Evolutionary conservation across 1,139 yeast genomes (phyloP).

Genomic region (Candida tropicalis): DNA sequence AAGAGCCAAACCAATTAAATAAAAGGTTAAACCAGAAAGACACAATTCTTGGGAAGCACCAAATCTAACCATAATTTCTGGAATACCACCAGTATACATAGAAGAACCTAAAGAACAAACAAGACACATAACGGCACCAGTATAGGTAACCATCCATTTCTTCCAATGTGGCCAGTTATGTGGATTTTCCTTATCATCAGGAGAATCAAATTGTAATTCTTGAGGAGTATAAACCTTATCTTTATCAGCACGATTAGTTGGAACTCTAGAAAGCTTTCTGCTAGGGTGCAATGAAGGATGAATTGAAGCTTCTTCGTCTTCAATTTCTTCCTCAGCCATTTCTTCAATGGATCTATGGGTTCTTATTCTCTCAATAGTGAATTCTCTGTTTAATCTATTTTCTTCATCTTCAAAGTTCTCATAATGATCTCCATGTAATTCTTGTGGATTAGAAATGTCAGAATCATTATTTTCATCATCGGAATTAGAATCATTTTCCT

Average conservation of each 20-base stretch:
- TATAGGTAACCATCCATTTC: constrained; percentile 66
- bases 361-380: constrained; percentile 23
- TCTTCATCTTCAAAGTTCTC: constrained; percentile 11
- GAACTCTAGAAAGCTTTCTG: not conserved
- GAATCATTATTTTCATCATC: constrained; percentile 6
- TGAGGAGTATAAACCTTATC: constrained; percentile 30
- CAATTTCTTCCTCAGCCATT: constrained; percentile 15
- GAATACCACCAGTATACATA: constrained; percentile 62
- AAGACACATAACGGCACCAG: constrained; percentile 63
- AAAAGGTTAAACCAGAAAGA: constrained; percentile 68
- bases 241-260: not conserved
- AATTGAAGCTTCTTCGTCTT: constrained; percentile 6
- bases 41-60: constrained; percentile 59
- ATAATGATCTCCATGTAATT: not conserved
- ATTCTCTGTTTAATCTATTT: constrained; percentile 22
- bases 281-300: not conserved
- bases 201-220: constrained; percentile 62
- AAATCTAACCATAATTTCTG: constrained; percentile 49
- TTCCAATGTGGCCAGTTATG: constrained; percentile 64
- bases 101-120: constrained; percentile 76
- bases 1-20: constrained; percentile 67
- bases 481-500: not conserved
- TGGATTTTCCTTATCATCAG: constrained; percentile 62
- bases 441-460: constrained; percentile 1
- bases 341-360: constrained; percentile 23